These are phyloP conservation scores for Scutellaria baicalensis DNA, from an alignment of 257 asterid species.

Conservation along the genomic window DNA sequence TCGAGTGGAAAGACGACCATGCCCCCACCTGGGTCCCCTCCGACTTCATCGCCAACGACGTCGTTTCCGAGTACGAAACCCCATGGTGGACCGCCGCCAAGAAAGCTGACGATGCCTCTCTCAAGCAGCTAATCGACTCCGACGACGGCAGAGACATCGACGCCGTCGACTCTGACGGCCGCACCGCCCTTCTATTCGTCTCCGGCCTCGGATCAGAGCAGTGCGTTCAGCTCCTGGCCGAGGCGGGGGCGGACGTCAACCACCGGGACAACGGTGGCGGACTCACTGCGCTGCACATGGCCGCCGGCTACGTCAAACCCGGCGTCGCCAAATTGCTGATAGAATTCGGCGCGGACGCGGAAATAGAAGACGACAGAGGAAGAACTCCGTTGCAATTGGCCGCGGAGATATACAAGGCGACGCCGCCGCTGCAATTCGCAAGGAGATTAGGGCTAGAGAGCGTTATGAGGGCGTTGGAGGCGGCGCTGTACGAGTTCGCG, in stretches of 20 bases:
- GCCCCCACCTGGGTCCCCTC: slow-evolving; percentile 95
- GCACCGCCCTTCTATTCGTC: slow-evolving; percentile 81
- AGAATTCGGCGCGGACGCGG: slow-evolving; percentile 63
- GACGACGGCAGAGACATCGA: slow-evolving; percentile 64
- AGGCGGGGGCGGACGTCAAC: slow-evolving; percentile 64
- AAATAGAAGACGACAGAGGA: slow-evolving; percentile 48
- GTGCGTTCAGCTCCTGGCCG: slow-evolving; percentile 57
- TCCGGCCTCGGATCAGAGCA: slow-evolving; percentile 86
- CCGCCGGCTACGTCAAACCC: slow-evolving; percentile 80
- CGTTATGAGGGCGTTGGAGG: slow-evolving; percentile 54
- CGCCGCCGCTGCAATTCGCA: slow-evolving; percentile 77
- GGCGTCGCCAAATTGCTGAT: slow-evolving; percentile 53
- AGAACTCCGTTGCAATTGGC: slow-evolving; percentile 73
- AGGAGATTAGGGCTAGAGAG: slow-evolving; percentile 73
- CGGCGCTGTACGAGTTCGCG: slow-evolving; percentile 69
- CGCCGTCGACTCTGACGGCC: slow-evolving; percentile 76
- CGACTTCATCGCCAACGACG: slow-evolving; percentile 74
- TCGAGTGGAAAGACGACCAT: slow-evolving; percentile 91
- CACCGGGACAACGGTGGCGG: slow-evolving; percentile 60
- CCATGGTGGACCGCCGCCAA: slow-evolving; percentile 95
- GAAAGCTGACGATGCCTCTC: slow-evolving; percentile 57
- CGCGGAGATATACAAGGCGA: slow-evolving; percentile 50
- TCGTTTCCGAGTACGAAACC: slow-evolving; percentile 78
- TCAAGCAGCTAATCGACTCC: slow-evolving; percentile 36
- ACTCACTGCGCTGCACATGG: slow-evolving; percentile 78